Evolutionary conservation across 1,284 basidiomycete genomes (phyloP).

Genomic region (Veloboletus limbatus): DNA sequence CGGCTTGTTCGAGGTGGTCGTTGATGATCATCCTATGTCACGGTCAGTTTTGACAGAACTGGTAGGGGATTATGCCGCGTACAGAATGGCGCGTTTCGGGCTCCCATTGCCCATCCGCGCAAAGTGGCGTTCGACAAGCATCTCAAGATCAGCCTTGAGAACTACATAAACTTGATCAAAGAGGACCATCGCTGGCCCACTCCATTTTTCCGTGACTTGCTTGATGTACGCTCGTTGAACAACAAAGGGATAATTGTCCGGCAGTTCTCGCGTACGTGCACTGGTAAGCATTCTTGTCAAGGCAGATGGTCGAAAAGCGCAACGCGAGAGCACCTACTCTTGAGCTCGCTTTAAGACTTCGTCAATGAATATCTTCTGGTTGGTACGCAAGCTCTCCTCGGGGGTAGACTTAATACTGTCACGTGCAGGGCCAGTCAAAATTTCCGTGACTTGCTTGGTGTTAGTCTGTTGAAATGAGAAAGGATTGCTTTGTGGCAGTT

Average conservation of each 20-base stretch:
- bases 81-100: constrained; percentile 44
- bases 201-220: constrained; percentile 48
- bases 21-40: constrained; percentile 43
- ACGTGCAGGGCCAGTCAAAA: too few species aligned
- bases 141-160: constrained; percentile 40
- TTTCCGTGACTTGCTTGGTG: too few species aligned
- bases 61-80: constrained; percentile 18
- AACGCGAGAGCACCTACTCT: constrained; percentile 37
- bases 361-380: constrained; percentile 47
- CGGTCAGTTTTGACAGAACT: background rate
- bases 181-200: constrained; percentile 43
- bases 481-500: too few species aligned
- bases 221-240: constrained; percentile 53
- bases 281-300: constrained; percentile 35
- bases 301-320: background rate
- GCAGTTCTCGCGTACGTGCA: constrained; percentile 65
- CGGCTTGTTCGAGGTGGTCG: constrained; percentile 45
- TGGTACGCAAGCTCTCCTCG: constrained; percentile 20
- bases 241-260: constrained; percentile 61
- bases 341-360: constrained; percentile 50
- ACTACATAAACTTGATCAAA: constrained; percentile 44
- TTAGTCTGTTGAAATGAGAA: too few species aligned
- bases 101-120: constrained; percentile 48
- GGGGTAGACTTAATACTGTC: too few species aligned
- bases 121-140: constrained; percentile 49